Evolutionary conservation across 495 filamentous ascomycete genomes (phyloP).

Genomic region (Letharia columbiana): DNA sequence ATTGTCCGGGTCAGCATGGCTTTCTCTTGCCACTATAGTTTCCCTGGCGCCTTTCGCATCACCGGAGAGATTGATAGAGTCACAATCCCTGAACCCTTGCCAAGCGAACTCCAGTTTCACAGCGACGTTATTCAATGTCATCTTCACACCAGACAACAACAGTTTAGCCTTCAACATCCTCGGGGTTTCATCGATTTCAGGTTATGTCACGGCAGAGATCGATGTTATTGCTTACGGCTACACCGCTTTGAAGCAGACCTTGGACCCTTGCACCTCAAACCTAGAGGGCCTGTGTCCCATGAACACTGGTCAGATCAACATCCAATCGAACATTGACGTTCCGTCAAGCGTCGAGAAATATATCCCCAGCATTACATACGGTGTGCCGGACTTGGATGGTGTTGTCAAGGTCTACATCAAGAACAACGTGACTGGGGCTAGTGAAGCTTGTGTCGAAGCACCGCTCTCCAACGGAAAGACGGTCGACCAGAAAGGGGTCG

Average conservation of each 20-base stretch:
- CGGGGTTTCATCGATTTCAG: conserved; percentile 76
- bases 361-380: conserved; percentile 81
- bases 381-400: conserved; percentile 90
- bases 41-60: conserved; percentile 35
- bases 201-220: conserved; percentile 73
- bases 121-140: conserved; percentile 73
- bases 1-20: conserved; percentile 21
- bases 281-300: conserved; percentile 86
- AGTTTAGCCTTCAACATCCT: conserved; percentile 66
- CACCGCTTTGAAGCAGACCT: conserved; percentile 47
- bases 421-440: conserved; percentile 46
- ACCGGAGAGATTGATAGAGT: conserved; percentile 48
- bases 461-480: conserved; percentile 87
- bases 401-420: conserved; percentile 74
- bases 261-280: conserved; percentile 68
- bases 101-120: conserved; percentile 72
- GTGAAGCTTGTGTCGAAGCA: conserved; percentile 82
- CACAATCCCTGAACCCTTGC: conserved; percentile 70
- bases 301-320: conserved; percentile 72
- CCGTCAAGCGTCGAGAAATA: conserved; percentile 44
- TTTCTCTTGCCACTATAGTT: conserved; percentile 33
- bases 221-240: conserved; percentile 76
- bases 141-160: conserved; percentile 67
- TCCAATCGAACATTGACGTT: conserved; percentile 55
- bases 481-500: conserved; percentile 79